Evolutionary conservation across 495 filamentous ascomycete genomes (phyloP).

Genomic region (Neurospora sp.): DNA sequence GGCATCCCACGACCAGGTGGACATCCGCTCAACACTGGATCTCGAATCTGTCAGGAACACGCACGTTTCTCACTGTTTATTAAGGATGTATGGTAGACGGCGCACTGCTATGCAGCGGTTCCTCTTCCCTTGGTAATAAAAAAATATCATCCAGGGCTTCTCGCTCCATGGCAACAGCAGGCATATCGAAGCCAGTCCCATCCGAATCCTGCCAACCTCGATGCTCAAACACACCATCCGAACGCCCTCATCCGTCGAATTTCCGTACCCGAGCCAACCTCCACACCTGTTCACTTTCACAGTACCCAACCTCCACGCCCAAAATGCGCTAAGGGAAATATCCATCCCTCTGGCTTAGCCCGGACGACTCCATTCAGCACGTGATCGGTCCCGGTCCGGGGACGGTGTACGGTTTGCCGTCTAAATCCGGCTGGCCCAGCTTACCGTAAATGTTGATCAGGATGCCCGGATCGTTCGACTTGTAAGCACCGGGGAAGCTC

Average conservation of each 20-base stretch:
- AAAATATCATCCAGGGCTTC: background rate
- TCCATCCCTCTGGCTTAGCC: background rate
- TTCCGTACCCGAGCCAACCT: background rate
- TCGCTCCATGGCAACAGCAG: background rate
- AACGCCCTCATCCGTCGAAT: background rate
- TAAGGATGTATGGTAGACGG: background rate
- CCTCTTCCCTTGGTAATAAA: background rate
- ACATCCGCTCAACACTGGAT: background rate
- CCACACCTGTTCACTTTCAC: background rate
- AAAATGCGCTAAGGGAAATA: background rate
- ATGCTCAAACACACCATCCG: background rate
- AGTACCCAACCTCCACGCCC: background rate
- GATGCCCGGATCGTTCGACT: constrained; percentile 41
- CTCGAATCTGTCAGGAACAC: background rate
- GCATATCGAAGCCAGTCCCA: background rate
- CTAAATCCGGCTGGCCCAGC: constrained; percentile 36
- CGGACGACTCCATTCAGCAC: constrained; percentile 18
- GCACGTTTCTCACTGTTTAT: background rate
- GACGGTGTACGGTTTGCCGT: constrained; percentile 31
- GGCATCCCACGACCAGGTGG: background rate
- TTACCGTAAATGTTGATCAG: constrained; percentile 43
- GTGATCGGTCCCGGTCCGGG: constrained; percentile 36
- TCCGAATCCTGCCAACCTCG: background rate
- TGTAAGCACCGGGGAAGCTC: constrained; percentile 45
- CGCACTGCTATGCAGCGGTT: background rate